Conservation (phyloP, 495 filamentous ascomycete genomes). For the Aspergillus taichungensis region DNA sequence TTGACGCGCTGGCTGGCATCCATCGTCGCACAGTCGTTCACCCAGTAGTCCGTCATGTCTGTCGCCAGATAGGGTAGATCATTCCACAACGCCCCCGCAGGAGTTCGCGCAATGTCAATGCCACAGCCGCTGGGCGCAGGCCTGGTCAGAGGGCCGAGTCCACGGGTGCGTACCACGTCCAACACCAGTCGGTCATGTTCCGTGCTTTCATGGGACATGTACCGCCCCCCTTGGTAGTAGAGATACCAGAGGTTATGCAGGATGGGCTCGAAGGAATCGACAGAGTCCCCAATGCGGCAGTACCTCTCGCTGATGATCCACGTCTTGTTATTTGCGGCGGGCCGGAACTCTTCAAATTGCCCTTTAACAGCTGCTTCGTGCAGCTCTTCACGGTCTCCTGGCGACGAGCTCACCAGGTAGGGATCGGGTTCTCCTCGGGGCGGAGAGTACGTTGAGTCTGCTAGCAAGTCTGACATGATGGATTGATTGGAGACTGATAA, state of each 20-base stretch:
- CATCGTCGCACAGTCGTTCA: slow-evolving; percentile 3
- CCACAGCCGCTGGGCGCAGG: background rate
- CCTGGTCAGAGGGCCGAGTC: slow-evolving; percentile 3
- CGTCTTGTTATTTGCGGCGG: slow-evolving; percentile 2
- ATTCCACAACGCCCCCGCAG: slow-evolving; percentile 2
- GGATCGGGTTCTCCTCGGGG: no score
- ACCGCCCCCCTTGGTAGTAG: slow-evolving; percentile 2
- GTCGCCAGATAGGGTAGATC: slow-evolving; percentile 1
- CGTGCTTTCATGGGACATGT: slow-evolving; percentile 2
- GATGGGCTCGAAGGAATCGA: slow-evolving; percentile 2
- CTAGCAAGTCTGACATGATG: no score
- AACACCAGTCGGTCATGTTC: slow-evolving; percentile 4
- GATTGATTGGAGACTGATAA: no score
- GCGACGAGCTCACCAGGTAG: no score
- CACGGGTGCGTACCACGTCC: slow-evolving; percentile 4
- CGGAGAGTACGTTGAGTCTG: no score
- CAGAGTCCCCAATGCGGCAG: slow-evolving; percentile 1
- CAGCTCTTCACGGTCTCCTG: no score
- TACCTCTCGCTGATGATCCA: slow-evolving; percentile 1
- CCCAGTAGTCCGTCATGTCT: slow-evolving; percentile 7
- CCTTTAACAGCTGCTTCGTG: background rate
- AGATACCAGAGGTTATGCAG: slow-evolving; percentile 3
- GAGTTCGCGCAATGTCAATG: slow-evolving; percentile 1
- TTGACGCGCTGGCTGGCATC: slow-evolving; percentile 1
- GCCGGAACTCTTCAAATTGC: slow-evolving; percentile 1